phyloP scores from a whole-genome alignment of 495 filamentous ascomycete species.

The Staphylotrichum tortipilum region DNA sequence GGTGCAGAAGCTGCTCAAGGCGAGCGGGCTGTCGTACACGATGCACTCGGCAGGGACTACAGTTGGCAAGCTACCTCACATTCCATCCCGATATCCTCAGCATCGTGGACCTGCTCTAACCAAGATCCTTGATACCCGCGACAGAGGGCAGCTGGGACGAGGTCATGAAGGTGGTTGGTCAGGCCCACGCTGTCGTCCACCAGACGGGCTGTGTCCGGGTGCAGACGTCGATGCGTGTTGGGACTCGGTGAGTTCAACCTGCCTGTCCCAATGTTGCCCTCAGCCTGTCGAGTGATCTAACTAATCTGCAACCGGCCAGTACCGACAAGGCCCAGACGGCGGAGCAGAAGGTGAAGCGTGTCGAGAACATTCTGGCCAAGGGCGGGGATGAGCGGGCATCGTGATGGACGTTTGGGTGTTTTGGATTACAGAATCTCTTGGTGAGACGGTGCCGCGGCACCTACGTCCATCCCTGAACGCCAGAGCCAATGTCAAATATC shows the following conservation, averaged over 20 bases:
- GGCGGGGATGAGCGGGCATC: constrained; percentile 4
- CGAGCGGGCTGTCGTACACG: constrained; percentile 66
- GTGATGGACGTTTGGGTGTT: background rate
- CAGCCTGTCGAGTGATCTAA: too few species aligned
- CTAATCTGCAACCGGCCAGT: constrained; percentile 9
- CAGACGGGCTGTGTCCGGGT: constrained; percentile 70
- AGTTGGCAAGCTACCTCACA: too few species aligned
- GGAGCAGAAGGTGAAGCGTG: constrained; percentile 38
- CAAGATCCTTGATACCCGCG: too few species aligned
- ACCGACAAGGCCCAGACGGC: constrained; percentile 44
- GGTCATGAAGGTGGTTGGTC: constrained; percentile 81
- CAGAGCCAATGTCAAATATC: too few species aligned
- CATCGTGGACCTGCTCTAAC: too few species aligned
- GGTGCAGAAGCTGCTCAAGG: constrained; percentile 77
- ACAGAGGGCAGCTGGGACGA: constrained; percentile 86
- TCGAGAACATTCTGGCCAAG: constrained; percentile 33
- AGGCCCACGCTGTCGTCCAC: constrained; percentile 80
- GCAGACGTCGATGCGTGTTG: constrained; percentile 82
- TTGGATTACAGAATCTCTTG: too few species aligned
- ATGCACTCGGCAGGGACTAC: constrained; percentile 95
- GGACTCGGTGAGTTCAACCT: constrained; percentile 73
- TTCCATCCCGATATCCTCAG: too few species aligned
- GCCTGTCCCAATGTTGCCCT: too few species aligned
- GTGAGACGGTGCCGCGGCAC: too few species aligned
- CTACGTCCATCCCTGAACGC: too few species aligned